These are phyloP conservation scores for Chloranthus sessilifolius DNA, from an alignment of 164 flowering plant species.

Conservation along the genomic window DNA sequence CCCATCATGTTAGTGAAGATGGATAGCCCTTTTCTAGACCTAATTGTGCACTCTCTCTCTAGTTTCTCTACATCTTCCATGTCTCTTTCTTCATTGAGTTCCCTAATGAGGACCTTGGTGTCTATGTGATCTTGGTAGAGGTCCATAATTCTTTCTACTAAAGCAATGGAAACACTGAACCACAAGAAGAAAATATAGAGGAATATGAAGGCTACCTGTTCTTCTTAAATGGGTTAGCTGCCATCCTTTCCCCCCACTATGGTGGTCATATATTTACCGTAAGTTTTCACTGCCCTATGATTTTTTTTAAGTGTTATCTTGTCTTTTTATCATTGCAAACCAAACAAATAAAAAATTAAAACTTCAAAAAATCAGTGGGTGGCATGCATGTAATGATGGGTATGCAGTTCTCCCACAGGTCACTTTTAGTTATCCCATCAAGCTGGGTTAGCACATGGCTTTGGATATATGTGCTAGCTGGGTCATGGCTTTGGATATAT, in stretches of 20 bases:
- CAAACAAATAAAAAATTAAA: neutral
- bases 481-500: neutral
- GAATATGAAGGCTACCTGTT: neutral
- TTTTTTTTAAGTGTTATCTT: conserved; percentile 1
- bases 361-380: conserved; percentile 1
- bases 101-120: conserved; percentile 32
- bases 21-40: conserved; percentile 35
- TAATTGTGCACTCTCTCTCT: conserved; percentile 39
- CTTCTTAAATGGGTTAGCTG: conserved; percentile 3
- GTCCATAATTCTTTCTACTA: conserved; percentile 17
- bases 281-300: conserved; percentile 1
- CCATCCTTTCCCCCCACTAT: conserved; percentile 5
- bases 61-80: conserved; percentile 40
- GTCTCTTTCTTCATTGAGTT: conserved; percentile 41
- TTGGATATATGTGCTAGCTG: too few relatives aligned
- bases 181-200: neutral
- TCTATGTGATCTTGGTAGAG: conserved; percentile 13
- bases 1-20: conserved; percentile 38
- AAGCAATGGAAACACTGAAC: neutral
- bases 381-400: too few relatives aligned
- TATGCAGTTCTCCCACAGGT: too few relatives aligned
- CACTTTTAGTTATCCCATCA: too few relatives aligned
- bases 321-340: conserved; percentile 1
- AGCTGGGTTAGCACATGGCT: neutral
- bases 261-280: neutral